Evolutionary conservation across 768 basidiomycete species (phyloP), one percentile per base, ranked within the genome.

Genomic region (Leccinum rimulosum): DNA sequence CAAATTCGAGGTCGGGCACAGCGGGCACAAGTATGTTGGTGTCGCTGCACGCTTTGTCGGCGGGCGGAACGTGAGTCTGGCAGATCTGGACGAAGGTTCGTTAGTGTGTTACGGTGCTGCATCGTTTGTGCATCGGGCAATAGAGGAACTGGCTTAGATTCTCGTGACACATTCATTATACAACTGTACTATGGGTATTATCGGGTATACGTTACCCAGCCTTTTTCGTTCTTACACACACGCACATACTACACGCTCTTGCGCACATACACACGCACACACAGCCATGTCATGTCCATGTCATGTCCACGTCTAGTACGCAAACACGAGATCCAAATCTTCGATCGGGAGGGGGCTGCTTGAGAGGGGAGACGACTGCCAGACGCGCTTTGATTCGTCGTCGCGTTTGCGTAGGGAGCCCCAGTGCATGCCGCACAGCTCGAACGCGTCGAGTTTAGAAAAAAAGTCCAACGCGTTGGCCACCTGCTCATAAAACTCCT

Each of bases 381-480:
- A 86, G 6, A 80, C 73, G 31, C 76, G 76, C 60, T 77, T 79
- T 40, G 76, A 69, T 33, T 79, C 75, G 51, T 76, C 69, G 54
- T 74, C 68, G 62, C 78, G 77, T 62, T 73, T 76, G 50, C 73
- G 77, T n/a, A 80, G 78, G 6, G 83, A 84, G 51, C 81, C 79
- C 88, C 89, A 91, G 63, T 86, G 87, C 74, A 91, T 83, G 35
- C 89, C 90, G 50, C 82, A 86, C 30, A 91, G 81, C 68, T 91
- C 89, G 66, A 89, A 89, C 50, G 82, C 81, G 61, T 80, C 75
- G 36, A 91, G 79, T 56, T 82, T 74, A n/a, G 82, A 74, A 61
- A 91, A 80, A 8, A 80, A 79, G n/a, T 79, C 76, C 60, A 92
- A 77, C 6, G 78, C 75, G 51, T 74, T 73, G 55, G 87, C 81